A percentile compares a stretch with the other conserved stretches of the same genome.
phyloP scores from a whole-genome alignment of 2,329 filamentous ascomycete genomes.

The Arthrobotrys iridis region DNA sequence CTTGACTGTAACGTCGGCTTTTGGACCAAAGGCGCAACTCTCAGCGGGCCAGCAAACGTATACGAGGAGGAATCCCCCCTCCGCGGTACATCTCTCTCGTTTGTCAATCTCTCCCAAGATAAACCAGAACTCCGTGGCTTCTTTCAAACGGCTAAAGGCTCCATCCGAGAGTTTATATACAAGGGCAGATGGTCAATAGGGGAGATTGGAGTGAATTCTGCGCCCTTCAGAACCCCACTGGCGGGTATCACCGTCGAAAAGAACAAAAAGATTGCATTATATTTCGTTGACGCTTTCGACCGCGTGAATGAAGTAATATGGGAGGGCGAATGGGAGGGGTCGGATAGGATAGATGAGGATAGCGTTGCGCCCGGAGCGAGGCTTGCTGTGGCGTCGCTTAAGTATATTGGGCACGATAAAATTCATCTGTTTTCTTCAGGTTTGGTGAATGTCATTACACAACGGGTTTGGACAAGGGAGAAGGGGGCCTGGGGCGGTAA shows the following conservation, averaged over 20 bases:
- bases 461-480: constrained; percentile 1
- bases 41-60: background rate
- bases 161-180: background rate
- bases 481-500: background rate
- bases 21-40: constrained; percentile 5
- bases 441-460: constrained; percentile 12
- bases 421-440: constrained; percentile 21
- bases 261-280: background rate
- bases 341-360: background rate
- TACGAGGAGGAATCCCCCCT: background rate
- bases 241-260: background rate
- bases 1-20: background rate
- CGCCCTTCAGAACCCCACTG: constrained; percentile 14
- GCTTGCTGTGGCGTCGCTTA: constrained; percentile 14
- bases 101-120: constrained; percentile 1
- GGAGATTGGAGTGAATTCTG: background rate
- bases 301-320: background rate
- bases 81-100: constrained; percentile 5
- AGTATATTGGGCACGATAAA: constrained; percentile 21
- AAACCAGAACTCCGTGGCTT: background rate
- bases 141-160: constrained; percentile 1
- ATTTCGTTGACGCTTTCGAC: constrained; percentile 2
- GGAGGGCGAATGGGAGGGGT: background rate
- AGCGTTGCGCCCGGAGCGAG: constrained; percentile 2
- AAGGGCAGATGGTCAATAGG: background rate